phyloP scores from a whole-genome alignment of 2,329 filamentous ascomycete genomes.

The Ceratocystis huliohia region DNA sequence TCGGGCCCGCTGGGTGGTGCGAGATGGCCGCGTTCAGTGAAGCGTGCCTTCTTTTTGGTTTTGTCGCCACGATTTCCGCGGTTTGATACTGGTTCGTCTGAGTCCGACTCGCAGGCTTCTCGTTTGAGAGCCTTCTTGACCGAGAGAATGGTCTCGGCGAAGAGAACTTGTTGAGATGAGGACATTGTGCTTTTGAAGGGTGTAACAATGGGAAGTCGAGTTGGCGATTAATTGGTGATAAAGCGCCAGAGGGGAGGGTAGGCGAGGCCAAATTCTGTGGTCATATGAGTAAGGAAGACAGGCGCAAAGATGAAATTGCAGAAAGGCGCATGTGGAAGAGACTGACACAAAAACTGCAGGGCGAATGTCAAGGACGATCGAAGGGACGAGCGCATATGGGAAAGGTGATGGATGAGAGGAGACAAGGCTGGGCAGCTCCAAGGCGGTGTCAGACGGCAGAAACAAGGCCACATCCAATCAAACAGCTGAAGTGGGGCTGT shows the following conservation, averaged over 20 bases:
- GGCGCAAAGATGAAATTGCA: neutral
- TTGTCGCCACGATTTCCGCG: slow-evolving; percentile 68
- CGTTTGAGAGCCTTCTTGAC: slow-evolving; percentile 57
- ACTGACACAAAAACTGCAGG: neutral
- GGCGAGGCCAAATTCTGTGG: neutral
- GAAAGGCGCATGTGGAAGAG: neutral
- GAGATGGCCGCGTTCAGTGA: slow-evolving; percentile 57
- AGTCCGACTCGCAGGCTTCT: slow-evolving; percentile 59
- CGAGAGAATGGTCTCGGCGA: slow-evolving; percentile 52
- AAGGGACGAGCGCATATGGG: neutral
- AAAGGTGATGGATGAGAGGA: neutral
- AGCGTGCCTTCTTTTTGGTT: slow-evolving; percentile 60
- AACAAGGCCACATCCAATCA: slow-evolving; percentile 8
- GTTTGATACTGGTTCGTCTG: slow-evolving; percentile 57
- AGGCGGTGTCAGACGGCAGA: slow-evolving; percentile 16
- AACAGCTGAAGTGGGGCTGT: slow-evolving; percentile 10
- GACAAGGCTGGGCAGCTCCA: slow-evolving; percentile 11
- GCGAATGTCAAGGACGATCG: neutral
- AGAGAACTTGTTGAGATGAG: slow-evolving; percentile 46
- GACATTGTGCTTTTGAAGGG: slow-evolving; percentile 25
- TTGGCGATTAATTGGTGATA: neutral
- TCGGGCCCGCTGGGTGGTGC: slow-evolving; percentile 52
- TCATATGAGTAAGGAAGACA: neutral
- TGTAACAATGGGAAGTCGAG: neutral
- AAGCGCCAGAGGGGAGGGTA: neutral